phyloP scores from a whole-genome alignment of 768 basidiomycete genomes.

The Lentinula lateritia region DNA sequence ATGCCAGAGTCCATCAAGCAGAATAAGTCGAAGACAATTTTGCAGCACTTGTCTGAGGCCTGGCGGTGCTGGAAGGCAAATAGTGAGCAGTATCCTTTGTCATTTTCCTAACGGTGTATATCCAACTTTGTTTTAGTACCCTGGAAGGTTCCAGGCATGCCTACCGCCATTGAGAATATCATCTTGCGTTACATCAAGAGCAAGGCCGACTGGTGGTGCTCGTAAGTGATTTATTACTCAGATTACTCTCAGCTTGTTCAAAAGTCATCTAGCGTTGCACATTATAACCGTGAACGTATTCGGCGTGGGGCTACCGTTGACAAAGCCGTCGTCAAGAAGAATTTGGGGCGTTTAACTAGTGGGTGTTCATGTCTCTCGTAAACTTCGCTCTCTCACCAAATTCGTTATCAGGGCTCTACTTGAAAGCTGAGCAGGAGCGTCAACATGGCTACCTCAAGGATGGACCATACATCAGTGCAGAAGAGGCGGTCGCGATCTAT shows the following conservation, averaged over 20 bases:
- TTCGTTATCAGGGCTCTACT: conserved; percentile 62
- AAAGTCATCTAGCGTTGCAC: conserved; percentile 61
- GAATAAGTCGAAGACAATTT: conserved; percentile 99
- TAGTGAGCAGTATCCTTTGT: conserved; percentile 37
- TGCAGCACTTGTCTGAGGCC: conserved; percentile 97
- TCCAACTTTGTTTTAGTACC: conserved; percentile 51
- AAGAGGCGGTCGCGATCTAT: conserved; percentile 98
- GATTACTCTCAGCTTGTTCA: neutral
- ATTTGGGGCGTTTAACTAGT: conserved; percentile 95
- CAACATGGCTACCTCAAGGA: conserved; percentile 99
- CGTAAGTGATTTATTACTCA: conserved; percentile 37
- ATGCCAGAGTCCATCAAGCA: conserved; percentile 99
- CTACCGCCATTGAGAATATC: conserved; percentile 98
- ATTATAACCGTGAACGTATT: conserved; percentile 97
- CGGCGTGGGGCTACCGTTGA: conserved; percentile 95
- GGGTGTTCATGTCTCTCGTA: conserved; percentile 17
- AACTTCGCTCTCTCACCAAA: conserved; percentile 1
- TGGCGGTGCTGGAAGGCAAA: conserved; percentile 99
- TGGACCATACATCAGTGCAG: conserved; percentile 97
- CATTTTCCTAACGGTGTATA: neutral
- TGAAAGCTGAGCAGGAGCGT: conserved; percentile 98
- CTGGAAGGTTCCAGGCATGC: conserved; percentile 99
- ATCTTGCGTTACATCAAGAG: conserved; percentile 98
- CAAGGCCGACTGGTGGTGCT: conserved; percentile 99
- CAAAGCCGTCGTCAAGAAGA: conserved; percentile 99